Conservation (phyloP, 495 filamentous ascomycete genomes). For the Tuber magnatum region DNA sequence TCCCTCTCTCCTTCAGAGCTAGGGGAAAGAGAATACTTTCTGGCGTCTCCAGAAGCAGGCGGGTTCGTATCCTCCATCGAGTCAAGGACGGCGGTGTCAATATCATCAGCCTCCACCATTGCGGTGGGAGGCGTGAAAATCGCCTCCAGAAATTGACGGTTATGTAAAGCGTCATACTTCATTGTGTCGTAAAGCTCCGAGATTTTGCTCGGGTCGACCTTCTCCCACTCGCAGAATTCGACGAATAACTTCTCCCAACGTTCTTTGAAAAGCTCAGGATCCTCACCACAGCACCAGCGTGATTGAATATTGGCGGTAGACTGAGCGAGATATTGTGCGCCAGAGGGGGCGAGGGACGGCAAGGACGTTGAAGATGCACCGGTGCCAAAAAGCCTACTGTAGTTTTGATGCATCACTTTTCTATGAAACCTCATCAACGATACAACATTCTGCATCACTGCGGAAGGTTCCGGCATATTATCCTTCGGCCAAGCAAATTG, state of each 20-base stretch:
- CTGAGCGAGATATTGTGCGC: slow-evolving; percentile 41
- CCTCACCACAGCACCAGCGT: slow-evolving; percentile 94
- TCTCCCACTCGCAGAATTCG: slow-evolving; percentile 93
- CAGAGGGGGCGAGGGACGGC: slow-evolving; percentile 33
- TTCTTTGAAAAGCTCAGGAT: slow-evolving; percentile 88
- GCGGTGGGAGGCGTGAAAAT: slow-evolving; percentile 76
- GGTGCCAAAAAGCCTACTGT: slow-evolving; percentile 61
- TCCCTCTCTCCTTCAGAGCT: slow-evolving; percentile 33
- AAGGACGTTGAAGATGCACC: slow-evolving; percentile 54
- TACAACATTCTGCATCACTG: slow-evolving; percentile 84
- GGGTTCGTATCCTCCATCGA: slow-evolving; percentile 40
- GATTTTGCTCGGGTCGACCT: slow-evolving; percentile 96
- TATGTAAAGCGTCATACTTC: slow-evolving; percentile 98
- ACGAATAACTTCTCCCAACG: slow-evolving; percentile 97
- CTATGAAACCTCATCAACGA: slow-evolving; percentile 97
- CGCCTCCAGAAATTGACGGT: slow-evolving; percentile 94
- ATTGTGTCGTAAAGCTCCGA: slow-evolving; percentile 97
- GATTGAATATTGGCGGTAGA: slow-evolving; percentile 63
- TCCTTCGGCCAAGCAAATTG: slow-evolving; percentile 96
- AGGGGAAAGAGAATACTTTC: slow-evolving; percentile 23
- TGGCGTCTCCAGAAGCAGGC: slow-evolving; percentile 2
- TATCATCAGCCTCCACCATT: slow-evolving; percentile 57
- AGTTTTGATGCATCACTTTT: slow-evolving; percentile 87
- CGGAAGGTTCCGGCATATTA: slow-evolving; percentile 82
- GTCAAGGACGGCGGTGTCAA: slow-evolving; percentile 36